phyloP scores from a whole-genome alignment of 352 stramenopile species.

The Phytophthora meadii region DNA sequence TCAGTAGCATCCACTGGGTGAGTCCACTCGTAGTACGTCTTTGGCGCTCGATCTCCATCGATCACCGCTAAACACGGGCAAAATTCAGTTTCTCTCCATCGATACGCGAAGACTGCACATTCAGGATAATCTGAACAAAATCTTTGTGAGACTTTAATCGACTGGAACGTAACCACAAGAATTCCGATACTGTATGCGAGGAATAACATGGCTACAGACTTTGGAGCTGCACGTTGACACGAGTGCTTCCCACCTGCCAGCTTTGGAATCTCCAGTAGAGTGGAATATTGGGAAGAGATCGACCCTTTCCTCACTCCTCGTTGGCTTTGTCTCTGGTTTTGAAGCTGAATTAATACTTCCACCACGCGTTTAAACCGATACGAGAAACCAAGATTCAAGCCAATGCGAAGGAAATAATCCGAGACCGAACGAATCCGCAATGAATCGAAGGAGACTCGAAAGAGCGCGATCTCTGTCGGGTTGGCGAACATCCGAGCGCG shows the following conservation, averaged over 20 bases:
- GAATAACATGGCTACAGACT: slow-evolving; percentile 27
- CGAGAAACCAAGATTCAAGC: slow-evolving; percentile 46
- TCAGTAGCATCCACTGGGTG: slow-evolving; percentile 36
- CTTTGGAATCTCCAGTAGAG: slow-evolving; percentile 9
- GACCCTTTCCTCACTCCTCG: slow-evolving; percentile 3
- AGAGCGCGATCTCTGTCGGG: slow-evolving; percentile 35
- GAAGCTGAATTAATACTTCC: slow-evolving; percentile 35
- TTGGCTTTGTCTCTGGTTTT: slow-evolving; percentile 7
- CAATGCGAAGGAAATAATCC: slow-evolving; percentile 43
- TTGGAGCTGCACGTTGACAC: slow-evolving; percentile 29
- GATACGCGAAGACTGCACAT: slow-evolving; percentile 41
- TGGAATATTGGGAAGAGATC: not conserved
- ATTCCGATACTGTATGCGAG: slow-evolving; percentile 13
- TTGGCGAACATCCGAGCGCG: slow-evolving; percentile 35
- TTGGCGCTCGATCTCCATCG: slow-evolving; percentile 36
- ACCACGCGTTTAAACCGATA: slow-evolving; percentile 50
- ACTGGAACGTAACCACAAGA: slow-evolving; percentile 17
- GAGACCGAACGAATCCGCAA: slow-evolving; percentile 36
- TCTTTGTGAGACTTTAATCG: slow-evolving; percentile 14
- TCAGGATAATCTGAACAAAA: slow-evolving; percentile 32
- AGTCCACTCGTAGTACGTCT: slow-evolving; percentile 44
- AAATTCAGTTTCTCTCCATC: slow-evolving; percentile 17
- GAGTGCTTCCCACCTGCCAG: not conserved
- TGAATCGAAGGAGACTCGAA: slow-evolving; percentile 42
- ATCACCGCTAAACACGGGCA: slow-evolving; percentile 48